Evolutionary conservation across 2,329 filamentous ascomycete species (phyloP).

Genomic region (Stagonosporopsis chrysanthemi): DNA sequence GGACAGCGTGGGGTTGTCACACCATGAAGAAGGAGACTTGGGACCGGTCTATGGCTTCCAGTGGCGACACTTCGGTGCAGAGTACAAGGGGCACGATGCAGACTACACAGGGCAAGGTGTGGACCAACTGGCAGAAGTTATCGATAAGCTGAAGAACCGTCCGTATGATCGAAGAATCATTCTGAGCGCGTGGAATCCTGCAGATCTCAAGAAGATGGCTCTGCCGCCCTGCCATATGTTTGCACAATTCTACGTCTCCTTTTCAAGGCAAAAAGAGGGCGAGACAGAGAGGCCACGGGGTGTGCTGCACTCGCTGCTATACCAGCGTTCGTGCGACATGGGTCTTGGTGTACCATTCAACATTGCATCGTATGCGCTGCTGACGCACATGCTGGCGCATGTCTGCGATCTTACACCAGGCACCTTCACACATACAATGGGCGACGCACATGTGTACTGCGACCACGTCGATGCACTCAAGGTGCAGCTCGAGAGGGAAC

Average conservation of each 20-base stretch:
- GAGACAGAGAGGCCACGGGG: conserved; percentile 60
- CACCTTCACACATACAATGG: conserved; percentile 93
- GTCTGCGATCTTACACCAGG: conserved; percentile 85
- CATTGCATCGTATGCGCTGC: conserved; percentile 90
- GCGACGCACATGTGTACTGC: conserved; percentile 94
- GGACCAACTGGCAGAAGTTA: conserved; percentile 90
- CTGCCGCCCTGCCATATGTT: conserved; percentile 97
- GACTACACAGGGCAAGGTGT: conserved; percentile 91
- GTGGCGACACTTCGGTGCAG: conserved; percentile 96
- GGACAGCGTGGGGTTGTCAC: conserved; percentile 79
- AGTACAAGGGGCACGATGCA: conserved; percentile 71
- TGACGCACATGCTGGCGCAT: conserved; percentile 94
- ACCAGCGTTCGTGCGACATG: conserved; percentile 96
- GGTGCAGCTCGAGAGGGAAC: conserved; percentile 80
- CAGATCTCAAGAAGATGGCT: conserved; percentile 85
- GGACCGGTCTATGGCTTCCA: conserved; percentile 98
- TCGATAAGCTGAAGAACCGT: conserved; percentile 80
- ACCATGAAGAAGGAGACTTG: conserved; percentile 86
- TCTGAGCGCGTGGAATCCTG: conserved; percentile 91
- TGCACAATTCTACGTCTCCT: conserved; percentile 92
- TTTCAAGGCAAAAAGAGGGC: conserved; percentile 56
- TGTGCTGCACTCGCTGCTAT: conserved; percentile 84
- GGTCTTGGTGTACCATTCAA: conserved; percentile 97
- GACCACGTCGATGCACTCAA: conserved; percentile 91
- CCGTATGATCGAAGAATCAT: conserved; percentile 93